A percentile compares a stretch with the other conserved stretches of the same genome.
Evolutionary conservation across 1,284 basidiomycete species (phyloP).

Genomic region (Irpex sp.): DNA sequence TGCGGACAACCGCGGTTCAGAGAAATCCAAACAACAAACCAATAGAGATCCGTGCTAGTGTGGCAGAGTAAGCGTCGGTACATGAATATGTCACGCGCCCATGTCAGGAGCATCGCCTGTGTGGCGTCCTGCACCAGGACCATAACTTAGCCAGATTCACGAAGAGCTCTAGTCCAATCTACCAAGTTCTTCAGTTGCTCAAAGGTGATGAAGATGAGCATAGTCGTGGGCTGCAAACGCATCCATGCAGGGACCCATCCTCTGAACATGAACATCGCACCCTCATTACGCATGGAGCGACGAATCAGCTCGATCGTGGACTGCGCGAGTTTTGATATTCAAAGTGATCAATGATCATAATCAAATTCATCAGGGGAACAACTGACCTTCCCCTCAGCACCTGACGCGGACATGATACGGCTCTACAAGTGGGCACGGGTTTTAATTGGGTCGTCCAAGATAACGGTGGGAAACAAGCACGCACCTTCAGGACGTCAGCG

Average conservation of each 20-base stretch:
- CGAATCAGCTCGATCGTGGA: constrained; percentile 73
- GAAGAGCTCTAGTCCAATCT: constrained; percentile 37
- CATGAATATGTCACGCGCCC: no score
- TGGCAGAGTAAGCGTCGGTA: no score
- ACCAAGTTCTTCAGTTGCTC: constrained; percentile 72
- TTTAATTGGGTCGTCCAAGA: neutral
- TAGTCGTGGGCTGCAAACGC: constrained; percentile 81
- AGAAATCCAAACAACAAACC: no score
- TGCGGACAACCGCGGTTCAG: no score
- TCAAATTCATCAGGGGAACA: neutral
- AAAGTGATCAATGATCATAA: neutral
- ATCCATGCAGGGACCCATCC: constrained; percentile 87
- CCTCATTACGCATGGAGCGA: constrained; percentile 73
- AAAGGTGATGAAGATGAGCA: constrained; percentile 80
- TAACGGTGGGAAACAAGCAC: constrained; percentile 13
- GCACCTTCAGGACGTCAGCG: constrained; percentile 84
- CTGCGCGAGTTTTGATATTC: constrained; percentile 27
- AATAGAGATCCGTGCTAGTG: no score
- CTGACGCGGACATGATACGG: constrained; percentile 88
- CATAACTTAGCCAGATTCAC: neutral
- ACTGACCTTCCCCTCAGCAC: constrained; percentile 69
- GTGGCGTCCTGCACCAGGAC: no score
- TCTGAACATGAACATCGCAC: constrained; percentile 90
- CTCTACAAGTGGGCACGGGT: constrained; percentile 35
- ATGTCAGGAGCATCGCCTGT: no score